Base-by-base conservation (phyloP, 108 stramenopile species). In the Skeletonema menzelii region DNA sequence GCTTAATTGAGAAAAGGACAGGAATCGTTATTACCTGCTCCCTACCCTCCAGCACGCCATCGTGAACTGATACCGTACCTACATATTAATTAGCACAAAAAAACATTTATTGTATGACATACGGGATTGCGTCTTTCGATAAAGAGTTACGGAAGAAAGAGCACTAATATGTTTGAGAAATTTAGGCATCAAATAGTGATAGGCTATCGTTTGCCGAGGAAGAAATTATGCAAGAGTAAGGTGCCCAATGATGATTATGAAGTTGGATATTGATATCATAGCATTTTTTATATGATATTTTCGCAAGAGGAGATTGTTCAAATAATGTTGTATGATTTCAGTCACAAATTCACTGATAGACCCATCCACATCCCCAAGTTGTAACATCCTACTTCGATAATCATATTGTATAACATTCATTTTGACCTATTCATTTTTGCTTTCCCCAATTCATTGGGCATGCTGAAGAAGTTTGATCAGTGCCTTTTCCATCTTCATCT, bases 171-270 rank as follows among this genome's bases (percentile, higher is more conserved):
- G n/a, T 46, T 30, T 56, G 42, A 85, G 56, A 47, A 67, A 82
- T 59, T 85, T 81, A 2, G 76, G 53, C 30, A 85, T 53, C 58
- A 79, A 26, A 37, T 69, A 73, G 55, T 40, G 82, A 46, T 85
- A 82, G 3, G 79, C 82, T 67, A 82, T 82, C 73, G 75, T 79
- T 82, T 82, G 5, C 85, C 78, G 2, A 82, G 85, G 64, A 74
- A 76, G 56, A 81, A 85, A 58, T 70, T 86, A 72, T 86, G 85
- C 55, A 86, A 57, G 58, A 86, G 42, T 86, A 82, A 3, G 59
- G 69, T 13, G 67, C 24, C 7, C 80, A 72, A 65, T 86, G 85
- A 24, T 74, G 57, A 56, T 86, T 82, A 12, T 82, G 85, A 28
- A 82, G 74, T 24, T 68, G 56, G 12, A 86, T 70, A 40, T 86